A percentile compares a stretch with the other conserved stretches of the same genome.
Evolutionary conservation across 768 basidiomycete species (phyloP).

Genomic region (Wakefieldia striispora): DNA sequence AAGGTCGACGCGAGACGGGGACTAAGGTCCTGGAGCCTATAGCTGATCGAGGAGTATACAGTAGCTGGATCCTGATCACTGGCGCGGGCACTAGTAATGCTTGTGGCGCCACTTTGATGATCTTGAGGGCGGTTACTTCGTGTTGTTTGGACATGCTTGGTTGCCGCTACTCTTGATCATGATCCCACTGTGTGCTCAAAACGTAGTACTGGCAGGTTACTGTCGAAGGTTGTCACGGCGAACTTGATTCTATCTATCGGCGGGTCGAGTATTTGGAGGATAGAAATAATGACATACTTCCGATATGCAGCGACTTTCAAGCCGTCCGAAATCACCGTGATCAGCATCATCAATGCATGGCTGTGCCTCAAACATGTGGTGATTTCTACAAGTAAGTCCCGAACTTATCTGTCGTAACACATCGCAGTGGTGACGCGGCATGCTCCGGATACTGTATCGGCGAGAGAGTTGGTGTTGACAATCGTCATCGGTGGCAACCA

Average conservation of each 20-base stretch:
- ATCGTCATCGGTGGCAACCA: slow-evolving; percentile 97
- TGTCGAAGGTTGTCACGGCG: slow-evolving; percentile 92
- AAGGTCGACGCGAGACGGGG: slow-evolving; percentile 30
- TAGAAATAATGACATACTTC: slow-evolving; percentile 64
- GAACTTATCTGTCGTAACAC: neutral
- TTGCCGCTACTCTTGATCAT: slow-evolving; percentile 8
- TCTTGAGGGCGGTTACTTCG: too few relatives aligned
- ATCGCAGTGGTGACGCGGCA: slow-evolving; percentile 1
- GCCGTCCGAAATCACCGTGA: slow-evolving; percentile 85
- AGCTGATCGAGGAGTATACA: slow-evolving; percentile 23
- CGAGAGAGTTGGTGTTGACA: slow-evolving; percentile 74
- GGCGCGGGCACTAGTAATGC: too few relatives aligned
- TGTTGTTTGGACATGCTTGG: too few relatives aligned
- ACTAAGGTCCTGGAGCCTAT: slow-evolving; percentile 25
- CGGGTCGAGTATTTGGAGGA: slow-evolving; percentile 64
- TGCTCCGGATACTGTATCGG: slow-evolving; percentile 79
- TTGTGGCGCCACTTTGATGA: slow-evolving; percentile 25
- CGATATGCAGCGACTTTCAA: slow-evolving; percentile 96
- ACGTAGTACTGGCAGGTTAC: slow-evolving; percentile 63
- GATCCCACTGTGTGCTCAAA: slow-evolving; percentile 10
- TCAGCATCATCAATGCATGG: slow-evolving; percentile 85
- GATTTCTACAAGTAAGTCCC: slow-evolving; percentile 71
- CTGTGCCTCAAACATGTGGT: slow-evolving; percentile 89
- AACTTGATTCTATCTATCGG: slow-evolving; percentile 80
- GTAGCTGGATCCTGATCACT: slow-evolving; percentile 32